Evolutionary conservation across 1,284 basidiomycete species (phyloP), one percentile per base, ranked within the genome.

Genomic region (Leccinum griseonigrum): DNA sequence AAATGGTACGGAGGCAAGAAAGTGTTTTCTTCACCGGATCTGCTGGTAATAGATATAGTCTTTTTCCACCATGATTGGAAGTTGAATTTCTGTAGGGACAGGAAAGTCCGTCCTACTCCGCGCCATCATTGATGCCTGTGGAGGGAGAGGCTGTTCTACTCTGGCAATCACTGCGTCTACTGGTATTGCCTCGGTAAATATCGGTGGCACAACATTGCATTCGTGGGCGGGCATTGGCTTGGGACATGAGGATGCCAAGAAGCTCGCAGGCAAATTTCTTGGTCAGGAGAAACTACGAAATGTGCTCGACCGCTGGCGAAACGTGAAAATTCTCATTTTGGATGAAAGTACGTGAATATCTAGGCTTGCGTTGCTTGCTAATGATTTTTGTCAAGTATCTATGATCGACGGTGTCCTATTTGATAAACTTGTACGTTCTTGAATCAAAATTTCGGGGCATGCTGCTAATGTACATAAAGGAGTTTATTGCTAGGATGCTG

Each of bases 401-500:
- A 99, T 99, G 97, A 86, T 99, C 1, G 97, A 98, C 60, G 96
- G 93, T 0, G 86, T 88, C 29, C 81, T 98, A 1, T 94, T 98
- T 66, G 95, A 98, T 71, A 96, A 96, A 69, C 81, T 98, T 9
- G 76, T 76, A 7, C 55, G 62, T 22, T 63, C 64, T 36, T 28
- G 4, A 22, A 34, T 22, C 3, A 52, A 36, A 22, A 8, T 18
- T 57, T 34, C 32, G 46, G 5, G 50, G 18, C 31, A 34, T 43
- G 22, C 1, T 29, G 16, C 58, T 67, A 34, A 74, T 46, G 32
- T 40, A 16, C 22, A 9, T 52, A 10, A 58, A 85, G 48, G 78
- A 83, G 29, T 71, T 64, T 26, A 85, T 95, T 57, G 92, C 84
- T 11, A 77, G 81, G 31, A 76, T 78, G 0, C 63, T 94, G 26